These are phyloP conservation scores for Hyphopichia buzzinii DNA, from an alignment of 1,139 yeast genomes.

Conservation along the genomic window DNA sequence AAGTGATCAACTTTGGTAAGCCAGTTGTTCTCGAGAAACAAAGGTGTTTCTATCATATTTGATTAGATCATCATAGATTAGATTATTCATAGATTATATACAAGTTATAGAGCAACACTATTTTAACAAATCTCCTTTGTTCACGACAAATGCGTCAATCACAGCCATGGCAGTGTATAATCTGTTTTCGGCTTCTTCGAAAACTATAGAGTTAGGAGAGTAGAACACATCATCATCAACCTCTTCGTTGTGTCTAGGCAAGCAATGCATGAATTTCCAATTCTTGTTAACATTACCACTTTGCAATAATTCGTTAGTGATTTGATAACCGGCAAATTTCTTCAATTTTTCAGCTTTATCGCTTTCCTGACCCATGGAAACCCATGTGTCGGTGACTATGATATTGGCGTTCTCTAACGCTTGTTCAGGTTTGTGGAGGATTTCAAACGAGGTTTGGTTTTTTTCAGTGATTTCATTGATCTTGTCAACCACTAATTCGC, in stretches of 20 bases:
- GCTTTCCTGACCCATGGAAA: conserved; percentile 95
- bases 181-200: conserved; percentile 94
- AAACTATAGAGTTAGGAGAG: conserved; percentile 78
- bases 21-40: conserved; percentile 1
- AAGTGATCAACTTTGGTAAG: neutral
- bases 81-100: conserved; percentile 2
- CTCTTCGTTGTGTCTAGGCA: conserved; percentile 93
- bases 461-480: conserved; percentile 55
- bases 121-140: conserved; percentile 60
- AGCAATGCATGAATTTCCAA: conserved; percentile 96
- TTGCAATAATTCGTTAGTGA: conserved; percentile 61
- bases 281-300: conserved; percentile 56
- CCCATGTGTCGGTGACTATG: conserved; percentile 95
- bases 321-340: conserved; percentile 85
- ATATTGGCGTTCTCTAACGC: conserved; percentile 78
- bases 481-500: conserved; percentile 14
- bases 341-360: conserved; percentile 69
- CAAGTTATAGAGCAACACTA: neutral
- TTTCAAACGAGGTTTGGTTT: conserved; percentile 54
- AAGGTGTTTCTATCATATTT: conserved; percentile 2
- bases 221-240: conserved; percentile 92
- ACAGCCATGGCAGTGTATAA: conserved; percentile 95
- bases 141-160: conserved; percentile 81
- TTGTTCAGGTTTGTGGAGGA: conserved; percentile 67
- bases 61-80: neutral